Evolutionary conservation across 139 green algal species (phyloP), one percentile per base, ranked within the genome.

Genomic region (Chlorella ohadii): DNA sequence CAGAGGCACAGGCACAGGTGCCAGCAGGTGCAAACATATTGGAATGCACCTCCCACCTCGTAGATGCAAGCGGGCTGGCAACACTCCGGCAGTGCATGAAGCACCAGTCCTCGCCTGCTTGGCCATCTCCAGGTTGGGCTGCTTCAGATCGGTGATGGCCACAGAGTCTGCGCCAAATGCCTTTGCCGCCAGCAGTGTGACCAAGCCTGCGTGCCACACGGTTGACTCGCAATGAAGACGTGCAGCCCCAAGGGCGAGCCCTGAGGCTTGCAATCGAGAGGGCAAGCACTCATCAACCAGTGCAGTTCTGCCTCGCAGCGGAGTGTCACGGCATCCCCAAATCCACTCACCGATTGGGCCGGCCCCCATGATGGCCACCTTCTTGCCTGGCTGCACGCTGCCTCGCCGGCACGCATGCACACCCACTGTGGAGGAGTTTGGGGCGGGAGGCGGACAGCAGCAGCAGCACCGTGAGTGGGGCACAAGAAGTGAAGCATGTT

Each of bases 351-450:
- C 88, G 23, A 94, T 95, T 44, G 91, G 91, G 0, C 91, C 91
- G 1, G 87, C 91, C 17, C 91, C 91, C 68, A 95, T 61, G 27
- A 94, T 77, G 19, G 87, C 87, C 12, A 94, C 91, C 7, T 76
- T 74, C 79, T 85, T 86, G 9, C 91, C 91, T 1, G 88, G 80
- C 2, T 38, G 34, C 70, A 92, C 84, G 2, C 67, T 78, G 12
- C 61, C 89, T 17, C 91, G 79, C 31, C 89, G 47, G 64, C 82
- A 91, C 12, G 91, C 91, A 72, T 94, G 91, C 34, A 94, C 66
- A 23, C 82, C 90, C 19, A 94, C 90, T 76, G 68, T 38, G 22
- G 13, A 33, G 68, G 38, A 9, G 38, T 1, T 19, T 19, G 20
- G 2, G 5, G 67, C 16, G 2, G 19, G 0, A 6, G 38, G 19